These are phyloP conservation scores for Candida pini DNA, from an alignment of 805 yeast species.

Conservation along the genomic window DNA sequence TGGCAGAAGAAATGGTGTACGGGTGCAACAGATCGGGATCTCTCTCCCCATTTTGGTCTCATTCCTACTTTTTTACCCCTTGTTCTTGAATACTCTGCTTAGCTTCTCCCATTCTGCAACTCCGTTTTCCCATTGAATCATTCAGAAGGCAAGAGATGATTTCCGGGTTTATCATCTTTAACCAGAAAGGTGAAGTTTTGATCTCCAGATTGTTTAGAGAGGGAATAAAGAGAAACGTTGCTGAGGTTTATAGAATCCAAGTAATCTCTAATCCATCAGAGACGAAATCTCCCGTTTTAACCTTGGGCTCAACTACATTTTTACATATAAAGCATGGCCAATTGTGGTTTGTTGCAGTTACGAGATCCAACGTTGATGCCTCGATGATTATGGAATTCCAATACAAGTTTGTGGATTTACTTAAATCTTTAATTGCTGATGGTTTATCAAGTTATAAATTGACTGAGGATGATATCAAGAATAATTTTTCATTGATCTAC, in stretches of 20 bases:
- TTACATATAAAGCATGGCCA: constrained; percentile 60
- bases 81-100: no score
- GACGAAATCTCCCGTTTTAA: constrained; percentile 61
- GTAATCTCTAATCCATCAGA: constrained; percentile 63
- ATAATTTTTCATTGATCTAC: constrained; percentile 64
- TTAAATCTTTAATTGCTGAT: constrained; percentile 31
- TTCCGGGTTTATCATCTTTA: constrained; percentile 74
- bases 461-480: constrained; percentile 48
- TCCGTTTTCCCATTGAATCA: no score
- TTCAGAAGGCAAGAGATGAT: no score
- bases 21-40: no score
- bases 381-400: constrained; percentile 75
- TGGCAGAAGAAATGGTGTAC: no score
- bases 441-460: constrained; percentile 27
- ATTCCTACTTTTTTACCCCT: no score
- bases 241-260: constrained; percentile 89
- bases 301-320: constrained; percentile 90
- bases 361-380: constrained; percentile 84
- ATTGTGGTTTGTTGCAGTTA: constrained; percentile 83
- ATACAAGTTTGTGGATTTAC: constrained; percentile 50
- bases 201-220: constrained; percentile 69
- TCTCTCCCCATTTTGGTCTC: no score
- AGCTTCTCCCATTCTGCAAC: no score
- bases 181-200: constrained; percentile 76
- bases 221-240: constrained; percentile 69